Conservation (phyloP, 2,329 filamentous ascomycete genomes). For the Dothideomycetes sp. region DNA sequence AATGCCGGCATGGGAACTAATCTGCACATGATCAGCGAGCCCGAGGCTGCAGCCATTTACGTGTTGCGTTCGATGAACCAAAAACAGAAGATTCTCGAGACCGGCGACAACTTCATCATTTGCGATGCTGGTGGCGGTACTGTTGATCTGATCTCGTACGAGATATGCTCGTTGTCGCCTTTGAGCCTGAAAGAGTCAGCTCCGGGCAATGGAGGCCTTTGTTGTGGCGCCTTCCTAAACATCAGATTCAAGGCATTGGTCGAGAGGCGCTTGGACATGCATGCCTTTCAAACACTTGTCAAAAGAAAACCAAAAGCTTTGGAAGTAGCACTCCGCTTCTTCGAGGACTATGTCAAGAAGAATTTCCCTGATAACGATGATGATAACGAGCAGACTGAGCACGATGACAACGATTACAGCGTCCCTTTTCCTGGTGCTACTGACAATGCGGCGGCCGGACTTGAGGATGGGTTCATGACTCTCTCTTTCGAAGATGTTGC, state of each 20-base stretch:
- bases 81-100: slow-evolving; percentile 34
- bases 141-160: slow-evolving; percentile 64
- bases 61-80: slow-evolving; percentile 70
- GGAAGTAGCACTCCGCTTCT: slow-evolving; percentile 64
- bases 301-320: slow-evolving; percentile 69
- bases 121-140: slow-evolving; percentile 50
- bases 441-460: slow-evolving; percentile 64
- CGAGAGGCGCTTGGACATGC: not conserved
- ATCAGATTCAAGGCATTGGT: not conserved
- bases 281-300: slow-evolving; percentile 49
- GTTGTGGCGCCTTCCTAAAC: not conserved
- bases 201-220: not conserved
- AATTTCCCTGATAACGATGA: slow-evolving; percentile 59
- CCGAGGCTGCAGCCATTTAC: slow-evolving; percentile 70
- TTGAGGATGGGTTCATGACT: slow-evolving; percentile 68
- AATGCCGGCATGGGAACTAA: slow-evolving; percentile 47
- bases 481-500: slow-evolving; percentile 62
- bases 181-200: not conserved
- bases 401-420: slow-evolving; percentile 57
- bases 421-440: slow-evolving; percentile 68
- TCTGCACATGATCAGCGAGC: slow-evolving; percentile 60
- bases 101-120: slow-evolving; percentile 62
- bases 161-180: not conserved
- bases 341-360: slow-evolving; percentile 76
- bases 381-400: slow-evolving; percentile 51